phyloP scores from a whole-genome alignment of 305 asterid genomes.

The Solanum hybrid region DNA sequence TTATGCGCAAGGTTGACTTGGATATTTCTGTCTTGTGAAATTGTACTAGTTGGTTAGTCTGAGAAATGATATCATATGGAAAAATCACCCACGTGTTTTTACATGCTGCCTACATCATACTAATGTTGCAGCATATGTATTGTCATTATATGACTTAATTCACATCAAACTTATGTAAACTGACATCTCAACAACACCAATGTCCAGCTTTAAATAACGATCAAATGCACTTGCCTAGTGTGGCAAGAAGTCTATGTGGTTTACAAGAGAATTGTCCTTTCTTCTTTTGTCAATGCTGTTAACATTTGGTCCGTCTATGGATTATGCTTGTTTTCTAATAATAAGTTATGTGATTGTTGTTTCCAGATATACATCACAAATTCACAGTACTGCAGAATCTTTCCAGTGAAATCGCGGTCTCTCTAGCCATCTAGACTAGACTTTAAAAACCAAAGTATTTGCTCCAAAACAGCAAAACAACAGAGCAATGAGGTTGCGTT shows the following conservation, averaged over 20 bases:
- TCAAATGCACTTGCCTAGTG: background rate
- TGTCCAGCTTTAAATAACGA: background rate
- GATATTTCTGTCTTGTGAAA: background rate
- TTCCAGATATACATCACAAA: background rate
- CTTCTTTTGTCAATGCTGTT: background rate
- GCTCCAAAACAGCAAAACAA: background rate
- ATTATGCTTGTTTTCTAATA: background rate
- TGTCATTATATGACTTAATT: background rate
- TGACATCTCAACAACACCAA: background rate
- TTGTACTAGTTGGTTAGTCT: background rate
- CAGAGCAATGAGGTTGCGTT: background rate
- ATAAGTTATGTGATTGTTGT: background rate
- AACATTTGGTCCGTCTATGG: background rate
- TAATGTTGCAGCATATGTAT: background rate
- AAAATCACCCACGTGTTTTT: background rate
- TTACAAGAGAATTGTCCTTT: background rate
- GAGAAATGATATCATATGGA: background rate
- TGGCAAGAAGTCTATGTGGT: background rate
- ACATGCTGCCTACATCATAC: background rate
- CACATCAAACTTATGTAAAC: background rate
- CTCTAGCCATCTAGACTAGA: background rate
- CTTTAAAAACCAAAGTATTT: background rate
- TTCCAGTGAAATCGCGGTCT: background rate
- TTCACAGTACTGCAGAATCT: background rate
- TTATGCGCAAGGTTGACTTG: background rate